Base-by-base conservation (phyloP, 306 rosid genomes). In the Arachis hypogaea region DNA sequence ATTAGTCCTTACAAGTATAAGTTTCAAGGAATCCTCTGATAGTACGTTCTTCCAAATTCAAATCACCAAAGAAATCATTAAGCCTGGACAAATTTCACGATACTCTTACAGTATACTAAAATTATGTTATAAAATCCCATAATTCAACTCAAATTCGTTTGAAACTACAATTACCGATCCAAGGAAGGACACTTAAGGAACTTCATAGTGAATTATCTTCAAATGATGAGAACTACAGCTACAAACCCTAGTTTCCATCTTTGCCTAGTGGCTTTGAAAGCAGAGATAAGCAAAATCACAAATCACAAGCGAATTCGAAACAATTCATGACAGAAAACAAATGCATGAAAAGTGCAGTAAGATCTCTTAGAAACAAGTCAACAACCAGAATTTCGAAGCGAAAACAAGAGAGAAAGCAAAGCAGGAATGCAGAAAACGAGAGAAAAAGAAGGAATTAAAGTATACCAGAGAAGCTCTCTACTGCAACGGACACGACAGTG, bases 191-290 rank as follows among this genome's bases (percentile, higher is more conserved):
- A 89, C 45, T 91, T 97, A 16, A 93, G 75, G 74, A 88, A 93
- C 89, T 93, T 93, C 98, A 93, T 93, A 68, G 16, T 12, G 76
- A 70, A 66, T 44, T 47, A n/a, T 69, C 46, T 55, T 68, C 45
- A 38, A 68, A 44, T 4, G 16, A 30, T 44, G 51, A 44, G 22
- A 75, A 73, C 28, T 56, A 51, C 33, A 66, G 77, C 51, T 11
- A 45, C 41, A 68, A 64, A 70, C 58, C 77, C 64, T 16, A 52
- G 2, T 62, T 67, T 0, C 54, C 62, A 58, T 67, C 9, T 65
- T 59, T 69, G 57, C 63, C 14, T 18, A 30, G 28, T 43, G 69
- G 18, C 44, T 14, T 10, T 40, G 66, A 59, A 68, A 83, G 77
- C 76, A 2, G 45, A 66, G 74, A 66, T 52, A 5, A 69, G 28